phyloP scores from a whole-genome alignment of 2,329 filamentous ascomycete species.

The Epichloe uncinata region DNA sequence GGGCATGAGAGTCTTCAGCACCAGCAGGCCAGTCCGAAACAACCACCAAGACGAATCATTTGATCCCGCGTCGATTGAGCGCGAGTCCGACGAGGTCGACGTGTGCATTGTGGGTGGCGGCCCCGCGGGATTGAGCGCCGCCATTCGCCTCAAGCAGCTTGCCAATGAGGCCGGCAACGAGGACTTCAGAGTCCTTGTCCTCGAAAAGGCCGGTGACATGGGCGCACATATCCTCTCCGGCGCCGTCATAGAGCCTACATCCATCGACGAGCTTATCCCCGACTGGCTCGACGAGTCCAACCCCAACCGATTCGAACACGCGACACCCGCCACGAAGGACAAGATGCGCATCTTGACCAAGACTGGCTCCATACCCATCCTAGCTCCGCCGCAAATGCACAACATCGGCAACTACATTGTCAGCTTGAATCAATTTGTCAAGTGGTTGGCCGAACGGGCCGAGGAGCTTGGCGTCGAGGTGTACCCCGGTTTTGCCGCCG shows the following conservation, averaged over 20 bases:
- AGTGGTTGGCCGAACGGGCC: constrained; percentile 92
- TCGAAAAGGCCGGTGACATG: constrained; percentile 92
- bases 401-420: constrained; percentile 98
- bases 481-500: constrained; percentile 90
- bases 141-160: constrained; percentile 88
- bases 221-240: constrained; percentile 93
- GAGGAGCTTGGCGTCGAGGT: constrained; percentile 94
- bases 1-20: constrained; percentile 24
- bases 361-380: constrained; percentile 62
- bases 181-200: constrained; percentile 80
- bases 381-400: constrained; percentile 90
- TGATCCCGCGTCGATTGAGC: constrained; percentile 57
- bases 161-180: constrained; percentile 92
- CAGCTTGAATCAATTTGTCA: constrained; percentile 85
- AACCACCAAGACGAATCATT: constrained; percentile 34
- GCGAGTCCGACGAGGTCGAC: constrained; percentile 87
- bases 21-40: constrained; percentile 15
- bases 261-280: constrained; percentile 80
- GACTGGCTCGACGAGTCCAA: constrained; percentile 89
- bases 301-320: constrained; percentile 72
- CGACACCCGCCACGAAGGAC: constrained; percentile 71
- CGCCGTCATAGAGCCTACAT: constrained; percentile 82
- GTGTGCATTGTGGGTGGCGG: constrained; percentile 94
- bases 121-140: constrained; percentile 84
- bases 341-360: constrained; percentile 92